phyloP scores from a whole-genome alignment of 148 eudicot genomes.

The Diospyros kaki region DNA sequence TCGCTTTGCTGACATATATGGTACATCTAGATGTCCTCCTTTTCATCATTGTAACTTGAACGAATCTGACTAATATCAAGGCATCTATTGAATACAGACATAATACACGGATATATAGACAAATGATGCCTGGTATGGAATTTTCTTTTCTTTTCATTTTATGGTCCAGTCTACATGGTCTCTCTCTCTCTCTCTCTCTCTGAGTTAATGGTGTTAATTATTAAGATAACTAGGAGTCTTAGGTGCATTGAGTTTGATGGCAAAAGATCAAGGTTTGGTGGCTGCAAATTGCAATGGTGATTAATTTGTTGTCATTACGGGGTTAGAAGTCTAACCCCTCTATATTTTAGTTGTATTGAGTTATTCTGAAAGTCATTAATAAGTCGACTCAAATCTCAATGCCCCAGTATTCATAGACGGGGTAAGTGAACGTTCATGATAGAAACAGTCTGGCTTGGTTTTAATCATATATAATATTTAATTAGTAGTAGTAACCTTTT shows the following conservation, averaged over 20 bases:
- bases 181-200: too few species aligned
- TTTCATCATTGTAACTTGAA: conserved; percentile 14
- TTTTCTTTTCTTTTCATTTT: too few species aligned
- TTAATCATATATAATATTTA: too few species aligned
- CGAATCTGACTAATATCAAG: too few species aligned
- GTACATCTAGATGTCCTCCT: background rate
- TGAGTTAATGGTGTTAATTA: background rate
- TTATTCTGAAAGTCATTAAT: conserved; percentile 39
- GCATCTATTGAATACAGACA: conserved; percentile 14
- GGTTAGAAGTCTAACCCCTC: background rate
- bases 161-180: too few species aligned
- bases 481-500: too few species aligned
- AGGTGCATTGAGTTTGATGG: background rate
- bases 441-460: too few species aligned
- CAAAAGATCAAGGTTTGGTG: background rate
- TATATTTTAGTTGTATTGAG: conserved; percentile 19
- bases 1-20: background rate
- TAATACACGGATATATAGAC: background rate
- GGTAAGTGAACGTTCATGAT: too few species aligned
- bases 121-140: too few species aligned
- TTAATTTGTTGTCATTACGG: background rate
- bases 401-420: too few species aligned
- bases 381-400: conserved; percentile 40
- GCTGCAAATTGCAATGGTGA: background rate
- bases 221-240: background rate